Conservation (phyloP, 2,329 filamentous ascomycete genomes). For the Pseudopyricularia cyperi region DNA sequence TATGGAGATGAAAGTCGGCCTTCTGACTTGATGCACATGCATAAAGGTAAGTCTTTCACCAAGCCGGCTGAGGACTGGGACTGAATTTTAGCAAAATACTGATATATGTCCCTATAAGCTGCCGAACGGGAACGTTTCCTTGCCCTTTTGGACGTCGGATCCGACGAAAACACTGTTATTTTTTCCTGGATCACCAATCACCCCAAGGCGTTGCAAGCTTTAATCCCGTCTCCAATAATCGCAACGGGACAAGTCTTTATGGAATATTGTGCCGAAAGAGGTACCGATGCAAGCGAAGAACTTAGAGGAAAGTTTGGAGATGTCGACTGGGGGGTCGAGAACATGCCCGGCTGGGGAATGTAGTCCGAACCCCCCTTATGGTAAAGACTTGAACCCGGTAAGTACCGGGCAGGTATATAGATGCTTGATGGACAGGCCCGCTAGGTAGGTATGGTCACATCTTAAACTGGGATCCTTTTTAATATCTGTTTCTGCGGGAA, state of each 20-base stretch:
- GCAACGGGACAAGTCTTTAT: not conserved
- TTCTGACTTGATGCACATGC: not conserved
- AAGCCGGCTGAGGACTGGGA: not conserved
- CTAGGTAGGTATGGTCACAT: too few relatives aligned
- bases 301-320: not conserved
- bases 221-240: not conserved
- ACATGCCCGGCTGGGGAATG: not conserved
- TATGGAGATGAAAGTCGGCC: not conserved
- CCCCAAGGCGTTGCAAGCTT: not conserved
- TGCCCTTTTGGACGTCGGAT: not conserved
- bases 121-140: not conserved
- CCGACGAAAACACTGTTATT: not conserved
- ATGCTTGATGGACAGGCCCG: too few relatives aligned
- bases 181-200: not conserved
- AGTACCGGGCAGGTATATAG: too few relatives aligned
- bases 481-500: too few relatives aligned
- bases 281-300: not conserved
- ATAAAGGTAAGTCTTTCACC: not conserved
- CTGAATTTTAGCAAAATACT: not conserved
- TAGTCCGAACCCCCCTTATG: too few relatives aligned
- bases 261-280: not conserved
- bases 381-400: too few relatives aligned
- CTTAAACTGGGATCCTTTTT: too few relatives aligned
- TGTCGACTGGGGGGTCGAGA: not conserved
- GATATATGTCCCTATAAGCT: not conserved